phyloP scores from a whole-genome alignment of 805 yeast genomes.

The Candida glaebosa region DNA sequence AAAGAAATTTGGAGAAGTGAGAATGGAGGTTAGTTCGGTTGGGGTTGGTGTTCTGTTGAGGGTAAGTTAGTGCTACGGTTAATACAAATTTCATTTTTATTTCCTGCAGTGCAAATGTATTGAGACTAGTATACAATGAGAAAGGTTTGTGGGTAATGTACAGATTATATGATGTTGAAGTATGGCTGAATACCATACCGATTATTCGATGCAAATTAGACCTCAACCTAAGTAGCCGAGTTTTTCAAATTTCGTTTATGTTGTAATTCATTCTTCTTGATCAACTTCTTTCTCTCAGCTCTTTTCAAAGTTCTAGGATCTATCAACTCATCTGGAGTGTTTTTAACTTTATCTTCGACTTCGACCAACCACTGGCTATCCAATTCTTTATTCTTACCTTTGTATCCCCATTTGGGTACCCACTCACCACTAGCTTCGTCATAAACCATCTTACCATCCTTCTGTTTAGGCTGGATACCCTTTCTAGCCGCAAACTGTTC shows the following conservation, averaged over 20 bases:
- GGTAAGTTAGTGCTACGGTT: too few relatives aligned
- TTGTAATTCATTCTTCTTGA: slow-evolving; percentile 81
- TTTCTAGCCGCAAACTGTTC: slow-evolving; percentile 93
- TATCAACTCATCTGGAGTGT: slow-evolving; percentile 53
- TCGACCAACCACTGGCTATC: slow-evolving; percentile 97
- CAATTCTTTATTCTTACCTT: slow-evolving; percentile 82
- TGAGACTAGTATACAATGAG: neutral
- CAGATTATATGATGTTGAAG: too few relatives aligned
- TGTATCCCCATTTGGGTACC: slow-evolving; percentile 99
- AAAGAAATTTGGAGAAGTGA: neutral
- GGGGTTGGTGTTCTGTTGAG: too few relatives aligned
- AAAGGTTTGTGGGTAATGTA: neutral
- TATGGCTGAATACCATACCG: too few relatives aligned
- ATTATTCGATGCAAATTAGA: neutral
- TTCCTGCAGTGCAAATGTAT: neutral
- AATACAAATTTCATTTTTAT: too few relatives aligned
- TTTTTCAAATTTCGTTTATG: slow-evolving; percentile 74
- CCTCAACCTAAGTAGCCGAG: slow-evolving; percentile 8
- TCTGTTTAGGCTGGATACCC: slow-evolving; percentile 89
- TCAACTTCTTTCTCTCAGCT: slow-evolving; percentile 76
- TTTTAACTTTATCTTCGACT: slow-evolving; percentile 69
- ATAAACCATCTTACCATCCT: slow-evolving; percentile 81
- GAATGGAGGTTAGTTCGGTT: neutral
- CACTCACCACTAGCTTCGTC: slow-evolving; percentile 91
- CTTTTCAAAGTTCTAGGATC: slow-evolving; percentile 86